Percentiles rank a stretch among this genome's conserved stretches.
phyloP scores from a whole-genome alignment of 257 asterid genomes.

The Thymus mandschuricus region DNA sequence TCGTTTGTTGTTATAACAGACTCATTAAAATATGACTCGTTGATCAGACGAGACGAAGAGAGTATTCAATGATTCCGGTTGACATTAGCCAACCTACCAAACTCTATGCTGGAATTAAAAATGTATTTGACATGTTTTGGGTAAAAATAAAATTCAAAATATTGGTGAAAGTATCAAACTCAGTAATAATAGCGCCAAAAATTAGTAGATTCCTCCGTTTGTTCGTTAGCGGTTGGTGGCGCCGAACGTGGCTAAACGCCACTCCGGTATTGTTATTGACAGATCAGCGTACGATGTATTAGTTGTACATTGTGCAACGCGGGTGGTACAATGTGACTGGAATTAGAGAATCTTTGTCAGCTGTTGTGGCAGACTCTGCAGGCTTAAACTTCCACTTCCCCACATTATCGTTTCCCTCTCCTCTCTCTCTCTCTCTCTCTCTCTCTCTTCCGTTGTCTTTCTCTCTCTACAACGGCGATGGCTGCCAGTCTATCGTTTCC shows the following conservation, averaged over 20 bases:
- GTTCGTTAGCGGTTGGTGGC: constrained; percentile 35
- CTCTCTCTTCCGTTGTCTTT: neutral
- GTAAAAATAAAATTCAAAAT: neutral
- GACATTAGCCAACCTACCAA: neutral
- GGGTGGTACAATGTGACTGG: constrained; percentile 23
- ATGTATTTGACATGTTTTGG: neutral
- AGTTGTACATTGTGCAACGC: constrained; percentile 13
- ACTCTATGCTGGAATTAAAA: neutral
- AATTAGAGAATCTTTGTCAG: neutral
- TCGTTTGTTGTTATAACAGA: too few relatives aligned
- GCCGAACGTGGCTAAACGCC: constrained; percentile 26
- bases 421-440: neutral
- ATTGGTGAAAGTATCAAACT: neutral
- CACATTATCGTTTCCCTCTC: constrained; percentile 34
- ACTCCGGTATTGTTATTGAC: constrained; percentile 29
- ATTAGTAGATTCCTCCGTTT: constrained; percentile 30
- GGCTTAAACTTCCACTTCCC: constrained; percentile 23
- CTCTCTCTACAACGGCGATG: constrained; percentile 47
- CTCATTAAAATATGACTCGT: too few relatives aligned
- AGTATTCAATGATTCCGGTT: too few relatives aligned
- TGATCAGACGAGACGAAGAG: too few relatives aligned
- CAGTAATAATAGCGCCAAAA: neutral
- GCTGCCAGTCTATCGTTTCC: constrained; percentile 56
- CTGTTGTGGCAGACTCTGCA: constrained; percentile 18
- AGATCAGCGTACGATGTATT: constrained; percentile 4